Conservation (phyloP, 2,329 filamentous ascomycete species). For the Colletotrichum endophyticum region DNA sequence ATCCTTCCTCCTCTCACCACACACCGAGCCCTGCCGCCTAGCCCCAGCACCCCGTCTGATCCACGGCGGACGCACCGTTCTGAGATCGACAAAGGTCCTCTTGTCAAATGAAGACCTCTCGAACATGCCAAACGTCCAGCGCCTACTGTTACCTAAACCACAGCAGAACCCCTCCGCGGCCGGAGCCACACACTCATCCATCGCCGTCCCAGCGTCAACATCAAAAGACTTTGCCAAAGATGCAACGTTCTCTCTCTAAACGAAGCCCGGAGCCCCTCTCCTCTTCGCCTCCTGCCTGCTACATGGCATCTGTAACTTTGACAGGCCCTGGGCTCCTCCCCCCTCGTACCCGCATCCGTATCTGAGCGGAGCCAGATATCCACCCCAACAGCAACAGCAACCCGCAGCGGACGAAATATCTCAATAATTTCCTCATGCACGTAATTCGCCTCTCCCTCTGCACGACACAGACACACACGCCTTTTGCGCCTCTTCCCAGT, state of each 20-base stretch:
- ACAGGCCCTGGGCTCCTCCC: background rate
- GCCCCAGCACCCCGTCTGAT: constrained; percentile 1
- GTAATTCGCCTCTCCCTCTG: background rate
- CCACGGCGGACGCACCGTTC: background rate
- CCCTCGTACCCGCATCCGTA: background rate
- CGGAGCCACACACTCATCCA: background rate
- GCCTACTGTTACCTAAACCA: background rate
- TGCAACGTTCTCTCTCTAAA: background rate
- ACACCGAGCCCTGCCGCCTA: background rate
- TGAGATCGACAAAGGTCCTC: background rate
- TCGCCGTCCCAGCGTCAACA: background rate
- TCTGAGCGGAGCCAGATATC: background rate
- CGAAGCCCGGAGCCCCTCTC: background rate
- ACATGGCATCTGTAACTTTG: background rate
- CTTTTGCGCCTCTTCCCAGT: background rate
- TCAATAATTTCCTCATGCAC: background rate
- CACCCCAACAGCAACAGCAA: background rate
- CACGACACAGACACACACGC: background rate
- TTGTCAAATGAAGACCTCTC: background rate
- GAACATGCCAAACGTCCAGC: background rate
- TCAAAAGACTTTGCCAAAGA: background rate
- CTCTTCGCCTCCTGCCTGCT: background rate
- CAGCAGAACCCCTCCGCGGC: background rate
- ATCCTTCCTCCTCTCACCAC: background rate
- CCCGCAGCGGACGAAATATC: background rate